Conservation (phyloP, 768 basidiomycete species). For the Mycena polygramma region DNA sequence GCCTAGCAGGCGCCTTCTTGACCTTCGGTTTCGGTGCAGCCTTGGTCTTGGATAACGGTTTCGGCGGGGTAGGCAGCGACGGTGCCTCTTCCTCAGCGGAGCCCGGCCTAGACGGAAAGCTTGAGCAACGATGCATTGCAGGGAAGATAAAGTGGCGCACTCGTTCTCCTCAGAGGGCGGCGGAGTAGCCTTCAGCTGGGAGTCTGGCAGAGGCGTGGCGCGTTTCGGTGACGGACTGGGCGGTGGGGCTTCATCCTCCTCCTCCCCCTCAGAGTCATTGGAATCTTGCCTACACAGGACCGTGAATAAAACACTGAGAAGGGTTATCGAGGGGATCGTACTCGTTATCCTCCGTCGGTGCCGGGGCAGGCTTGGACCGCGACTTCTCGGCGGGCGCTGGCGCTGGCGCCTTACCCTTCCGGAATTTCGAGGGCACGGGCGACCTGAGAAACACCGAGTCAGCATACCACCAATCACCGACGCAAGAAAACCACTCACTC, state of each 20-base stretch:
- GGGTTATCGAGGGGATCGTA: not conserved
- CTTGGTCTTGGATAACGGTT: constrained; percentile 6
- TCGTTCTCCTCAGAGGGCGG: constrained; percentile 5
- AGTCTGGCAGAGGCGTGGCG: not conserved
- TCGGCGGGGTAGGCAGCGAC: not conserved
- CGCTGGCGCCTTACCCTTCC: constrained; percentile 22
- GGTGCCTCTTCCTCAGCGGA: constrained; percentile 16
- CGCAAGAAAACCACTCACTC: constrained; percentile 2
- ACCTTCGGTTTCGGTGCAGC: not conserved
- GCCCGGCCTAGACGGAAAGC: not conserved
- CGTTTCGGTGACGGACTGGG: constrained; percentile 1
- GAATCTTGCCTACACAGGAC: not conserved
- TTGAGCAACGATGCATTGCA: not conserved
- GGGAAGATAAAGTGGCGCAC: not conserved
- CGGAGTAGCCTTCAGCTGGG: not conserved
- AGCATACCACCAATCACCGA: not conserved
- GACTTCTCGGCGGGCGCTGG: not conserved
- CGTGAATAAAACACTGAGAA: not conserved
- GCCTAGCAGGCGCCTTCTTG: constrained; percentile 6
- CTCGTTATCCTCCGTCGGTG: constrained; percentile 14
- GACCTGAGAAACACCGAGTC: constrained; percentile 8
- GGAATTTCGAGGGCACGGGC: constrained; percentile 8
- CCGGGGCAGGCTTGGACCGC: constrained; percentile 12
- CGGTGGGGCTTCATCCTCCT: not conserved
- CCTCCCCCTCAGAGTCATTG: not conserved